A percentile compares a stretch with the other conserved stretches of the same genome.
phyloP scores from a whole-genome alignment of 2,329 filamentous ascomycete genomes.

The Xylariaceae sp. region DNA sequence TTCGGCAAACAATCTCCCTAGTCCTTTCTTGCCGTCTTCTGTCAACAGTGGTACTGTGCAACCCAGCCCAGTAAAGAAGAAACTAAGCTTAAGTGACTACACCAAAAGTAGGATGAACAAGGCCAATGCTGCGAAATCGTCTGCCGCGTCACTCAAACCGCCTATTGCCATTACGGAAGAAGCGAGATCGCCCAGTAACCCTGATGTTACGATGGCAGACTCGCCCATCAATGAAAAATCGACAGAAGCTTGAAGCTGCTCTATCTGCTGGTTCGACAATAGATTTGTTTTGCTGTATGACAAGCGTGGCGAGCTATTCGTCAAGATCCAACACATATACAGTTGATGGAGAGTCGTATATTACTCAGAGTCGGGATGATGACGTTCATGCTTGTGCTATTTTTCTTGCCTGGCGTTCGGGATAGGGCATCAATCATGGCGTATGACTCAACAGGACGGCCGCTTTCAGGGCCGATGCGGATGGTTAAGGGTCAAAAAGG shows the following conservation, averaged over 20 bases:
- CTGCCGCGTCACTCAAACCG: constrained; percentile 35
- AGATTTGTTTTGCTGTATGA: constrained; percentile 12
- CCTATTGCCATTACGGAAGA: constrained; percentile 37
- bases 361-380: constrained; percentile 3
- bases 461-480: too few species aligned
- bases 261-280: not conserved
- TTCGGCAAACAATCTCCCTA: constrained; percentile 36
- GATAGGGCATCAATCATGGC: constrained; percentile 12
- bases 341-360: too few species aligned
- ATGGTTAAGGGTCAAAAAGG: too few species aligned
- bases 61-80: constrained; percentile 63
- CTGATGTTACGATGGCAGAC: constrained; percentile 34
- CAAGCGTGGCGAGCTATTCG: not conserved
- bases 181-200: constrained; percentile 34
- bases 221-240: constrained; percentile 31
- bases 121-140: constrained; percentile 43
- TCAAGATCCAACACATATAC: constrained; percentile 3
- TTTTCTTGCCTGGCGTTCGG: constrained; percentile 24
- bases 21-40: constrained; percentile 39
- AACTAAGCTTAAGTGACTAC: constrained; percentile 63
- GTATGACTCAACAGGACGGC: constrained; percentile 6
- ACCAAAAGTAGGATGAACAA: constrained; percentile 57
- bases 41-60: constrained; percentile 43
- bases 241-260: constrained; percentile 15
- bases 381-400: constrained; percentile 5